Base-by-base conservation (phyloP, 352 stramenopile genomes). In the Blastocystis sp. region DNA sequence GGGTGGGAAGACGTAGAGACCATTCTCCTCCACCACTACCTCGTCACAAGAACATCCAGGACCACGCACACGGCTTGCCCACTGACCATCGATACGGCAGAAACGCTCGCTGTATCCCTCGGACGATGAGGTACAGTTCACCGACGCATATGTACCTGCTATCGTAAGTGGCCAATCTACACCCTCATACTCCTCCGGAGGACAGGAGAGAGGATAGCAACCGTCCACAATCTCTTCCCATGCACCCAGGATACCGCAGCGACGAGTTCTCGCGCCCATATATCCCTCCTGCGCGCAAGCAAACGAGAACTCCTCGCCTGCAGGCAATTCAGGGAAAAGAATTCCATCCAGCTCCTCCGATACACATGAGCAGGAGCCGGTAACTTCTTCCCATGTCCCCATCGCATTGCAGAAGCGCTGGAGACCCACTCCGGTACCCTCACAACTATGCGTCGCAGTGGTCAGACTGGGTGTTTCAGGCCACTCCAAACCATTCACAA, bases 161-260 rank as follows among this genome's bases (percentile, higher is more conserved):
- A 29, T 18, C 53, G 77, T 88, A 3, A 29, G n/a, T 8, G 77
- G 50, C 73, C 73, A 84, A 9, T 47, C 18, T 34, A 68, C 56
- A 23, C 45, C 37, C 47, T 76, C 5, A 43, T 53, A 76, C 53
- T 20, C 50, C 37, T 79, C 77, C 11, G n/a, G 20, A 20, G 55
- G n/a, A 77, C 77, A 88, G 20, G 54, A 53, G 20, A 76, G 55
- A n/a, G 2, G 66, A 1, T 55, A 18, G 55, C 77, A 88, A n/a
- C 76, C 23, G 55, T 79, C 50, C 45, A 43, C 77, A 6, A 54
- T 8, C 62, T 53, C 56, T 37, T 79, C 69, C 77, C 77, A 88
- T 15, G 15, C 53, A 13, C 77, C 77, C 15, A 53, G 41, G 15
- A 18, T 50, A 11, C 34, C 55, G 50, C 77, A 88, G 18, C 7